Percentiles rank a stretch among this genome's conserved stretches.
phyloP scores from a whole-genome alignment of 108 stramenopile genomes.

The Hondaea fermentalgiana region DNA sequence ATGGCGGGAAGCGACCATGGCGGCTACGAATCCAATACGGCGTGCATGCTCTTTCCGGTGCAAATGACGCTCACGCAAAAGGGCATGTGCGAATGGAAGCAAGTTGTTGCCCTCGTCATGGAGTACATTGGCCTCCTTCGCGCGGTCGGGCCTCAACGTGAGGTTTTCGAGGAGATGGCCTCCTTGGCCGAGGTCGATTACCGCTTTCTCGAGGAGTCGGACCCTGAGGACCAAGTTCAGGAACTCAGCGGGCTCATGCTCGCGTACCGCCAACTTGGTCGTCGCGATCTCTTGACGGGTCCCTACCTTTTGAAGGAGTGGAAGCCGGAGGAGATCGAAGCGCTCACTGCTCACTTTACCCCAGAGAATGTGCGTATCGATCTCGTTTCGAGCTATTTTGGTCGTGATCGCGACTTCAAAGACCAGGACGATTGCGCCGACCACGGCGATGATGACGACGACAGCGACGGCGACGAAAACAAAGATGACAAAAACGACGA shows the following conservation, averaged over 20 bases:
- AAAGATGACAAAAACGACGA: neutral
- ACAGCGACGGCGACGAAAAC: neutral
- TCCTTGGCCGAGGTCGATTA: neutral
- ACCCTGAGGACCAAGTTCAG: neutral
- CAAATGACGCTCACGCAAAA: constrained; percentile 61
- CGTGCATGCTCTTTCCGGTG: constrained; percentile 61
- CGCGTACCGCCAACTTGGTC: neutral
- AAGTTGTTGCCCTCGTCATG: constrained; percentile 19
- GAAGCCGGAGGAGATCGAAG: neutral
- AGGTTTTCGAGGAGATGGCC: constrained; percentile 1
- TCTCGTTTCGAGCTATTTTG: neutral
- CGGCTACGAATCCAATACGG: constrained; percentile 43
- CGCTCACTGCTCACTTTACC: neutral
- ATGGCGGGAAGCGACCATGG: constrained; percentile 57
- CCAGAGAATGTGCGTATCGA: neutral
- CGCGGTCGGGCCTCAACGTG: neutral
- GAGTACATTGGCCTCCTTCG: constrained; percentile 19
- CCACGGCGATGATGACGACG: neutral
- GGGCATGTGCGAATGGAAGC: neutral
- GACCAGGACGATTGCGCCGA: neutral
- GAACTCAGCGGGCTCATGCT: neutral
- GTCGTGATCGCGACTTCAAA: neutral
- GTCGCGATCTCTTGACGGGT: neutral
- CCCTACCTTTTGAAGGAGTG: neutral
- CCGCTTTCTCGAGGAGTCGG: constrained; percentile 16